Conservation (phyloP, 1,284 basidiomycete genomes). For the Ceratobasidium theobromae region DNA sequence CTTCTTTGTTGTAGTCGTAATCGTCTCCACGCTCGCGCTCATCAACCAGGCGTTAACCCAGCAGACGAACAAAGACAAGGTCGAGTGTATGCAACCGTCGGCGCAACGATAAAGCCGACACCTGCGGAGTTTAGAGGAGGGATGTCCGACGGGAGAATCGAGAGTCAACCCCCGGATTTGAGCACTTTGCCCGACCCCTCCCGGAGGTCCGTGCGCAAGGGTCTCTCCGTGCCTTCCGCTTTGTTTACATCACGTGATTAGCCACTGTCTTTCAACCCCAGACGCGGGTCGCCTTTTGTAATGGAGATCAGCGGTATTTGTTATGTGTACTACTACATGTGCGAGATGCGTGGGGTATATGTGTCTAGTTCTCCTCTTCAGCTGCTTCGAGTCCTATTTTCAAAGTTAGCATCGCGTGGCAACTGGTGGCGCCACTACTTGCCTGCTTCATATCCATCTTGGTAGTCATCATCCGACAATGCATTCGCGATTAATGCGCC, state of each 20-base stretch:
- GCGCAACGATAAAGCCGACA: background rate
- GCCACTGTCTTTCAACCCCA: too few species aligned
- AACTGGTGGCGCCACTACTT: background rate
- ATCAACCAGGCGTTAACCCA: background rate
- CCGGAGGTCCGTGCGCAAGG: slow-evolving; percentile 19
- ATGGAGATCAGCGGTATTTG: background rate
- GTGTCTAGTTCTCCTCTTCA: slow-evolving; percentile 18
- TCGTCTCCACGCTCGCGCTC: slow-evolving; percentile 21
- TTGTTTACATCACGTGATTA: background rate
- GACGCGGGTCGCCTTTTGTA: too few species aligned
- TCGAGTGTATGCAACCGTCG: slow-evolving; percentile 8
- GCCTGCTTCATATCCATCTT: slow-evolving; percentile 25
- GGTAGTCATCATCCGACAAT: slow-evolving; percentile 20
- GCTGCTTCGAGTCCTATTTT: slow-evolving; percentile 2
- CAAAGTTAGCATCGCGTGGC: background rate
- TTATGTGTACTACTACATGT: background rate
- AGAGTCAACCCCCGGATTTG: slow-evolving; percentile 21
- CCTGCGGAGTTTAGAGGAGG: slow-evolving; percentile 7
- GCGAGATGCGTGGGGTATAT: background rate
- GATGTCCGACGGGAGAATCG: slow-evolving; percentile 22
- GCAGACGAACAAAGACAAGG: background rate
- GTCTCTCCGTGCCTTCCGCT: background rate
- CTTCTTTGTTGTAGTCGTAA: slow-evolving; percentile 24
- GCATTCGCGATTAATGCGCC: slow-evolving; percentile 18
- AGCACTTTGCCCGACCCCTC: slow-evolving; percentile 1